Conservation (phyloP, 495 filamentous ascomycete species). For the Elasticomyces elasticus region DNA sequence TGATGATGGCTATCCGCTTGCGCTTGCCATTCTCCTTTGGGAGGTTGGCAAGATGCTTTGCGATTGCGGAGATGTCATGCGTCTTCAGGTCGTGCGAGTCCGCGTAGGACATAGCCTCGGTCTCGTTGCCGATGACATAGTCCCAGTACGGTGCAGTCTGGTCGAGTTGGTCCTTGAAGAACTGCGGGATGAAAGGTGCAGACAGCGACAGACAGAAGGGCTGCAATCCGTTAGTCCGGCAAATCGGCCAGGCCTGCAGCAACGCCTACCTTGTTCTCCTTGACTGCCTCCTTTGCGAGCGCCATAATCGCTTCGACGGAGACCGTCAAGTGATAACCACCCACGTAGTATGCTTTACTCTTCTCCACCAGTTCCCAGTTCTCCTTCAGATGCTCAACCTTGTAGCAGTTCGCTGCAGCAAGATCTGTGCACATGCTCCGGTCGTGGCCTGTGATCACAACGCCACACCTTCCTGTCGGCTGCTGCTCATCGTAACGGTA, state of each 20-base stretch:
- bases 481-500: conserved; percentile 77
- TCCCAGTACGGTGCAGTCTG: conserved; percentile 81
- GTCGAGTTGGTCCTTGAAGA: conserved; percentile 95
- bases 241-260: not conserved
- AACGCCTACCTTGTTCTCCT: conserved; percentile 61
- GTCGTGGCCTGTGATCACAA: conserved; percentile 92
- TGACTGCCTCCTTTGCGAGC: conserved; percentile 78
- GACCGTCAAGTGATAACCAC: conserved; percentile 83
- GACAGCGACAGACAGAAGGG: conserved; percentile 79
- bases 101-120: conserved; percentile 78
- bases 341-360: conserved; percentile 81
- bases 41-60: conserved; percentile 70
- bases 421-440: conserved; percentile 91
- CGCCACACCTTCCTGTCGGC: conserved; percentile 87
- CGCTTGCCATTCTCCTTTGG: conserved; percentile 82
- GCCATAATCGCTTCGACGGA: conserved; percentile 82
- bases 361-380: conserved; percentile 85
- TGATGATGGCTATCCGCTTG: conserved; percentile 75
- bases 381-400: conserved; percentile 87
- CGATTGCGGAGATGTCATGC: conserved; percentile 76
- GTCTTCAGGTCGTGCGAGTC: conserved; percentile 59
- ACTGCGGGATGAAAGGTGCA: conserved; percentile 89
- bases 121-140: conserved; percentile 95
- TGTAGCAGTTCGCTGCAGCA: conserved; percentile 92
- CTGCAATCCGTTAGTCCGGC: conserved; percentile 27